Conservation (phyloP, 176 grass and related monocot species). For the Thalia dealbata region DNA sequence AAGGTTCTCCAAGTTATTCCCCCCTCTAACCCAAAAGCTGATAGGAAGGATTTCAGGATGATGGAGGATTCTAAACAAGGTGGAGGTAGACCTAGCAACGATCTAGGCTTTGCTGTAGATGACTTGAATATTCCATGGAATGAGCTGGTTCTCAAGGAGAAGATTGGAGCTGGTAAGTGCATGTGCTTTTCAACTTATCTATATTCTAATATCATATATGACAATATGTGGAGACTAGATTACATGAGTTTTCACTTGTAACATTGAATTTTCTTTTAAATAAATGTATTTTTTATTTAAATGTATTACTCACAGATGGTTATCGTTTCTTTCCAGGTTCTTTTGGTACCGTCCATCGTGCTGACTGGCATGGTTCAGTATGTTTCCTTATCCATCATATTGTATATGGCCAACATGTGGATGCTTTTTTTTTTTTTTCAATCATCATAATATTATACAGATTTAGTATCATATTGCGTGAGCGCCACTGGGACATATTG, state of each 20-base stretch:
- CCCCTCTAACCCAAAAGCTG: slow-evolving; percentile 38
- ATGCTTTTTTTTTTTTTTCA: not conserved
- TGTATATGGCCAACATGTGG: not conserved
- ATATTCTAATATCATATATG: not conserved
- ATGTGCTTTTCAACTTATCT: not conserved
- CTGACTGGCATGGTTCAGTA: slow-evolving; percentile 99
- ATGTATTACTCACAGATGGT: not conserved
- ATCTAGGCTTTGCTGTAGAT: slow-evolving; percentile 58
- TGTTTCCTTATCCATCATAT: slow-evolving; percentile 14
- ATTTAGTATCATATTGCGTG: not conserved
- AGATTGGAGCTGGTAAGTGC: slow-evolving; percentile 83
- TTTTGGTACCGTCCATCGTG: slow-evolving; percentile 95
- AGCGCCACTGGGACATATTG: not conserved
- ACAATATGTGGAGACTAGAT: not conserved
- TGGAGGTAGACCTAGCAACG: slow-evolving; percentile 29
- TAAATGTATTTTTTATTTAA: not conserved
- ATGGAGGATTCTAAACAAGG: slow-evolving; percentile 32
- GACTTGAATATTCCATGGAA: slow-evolving; percentile 83
- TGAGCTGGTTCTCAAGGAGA: slow-evolving; percentile 82
- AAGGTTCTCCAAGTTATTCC: slow-evolving; percentile 43
- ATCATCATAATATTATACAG: not conserved
- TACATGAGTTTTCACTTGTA: not conserved
- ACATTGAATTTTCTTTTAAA: not conserved
- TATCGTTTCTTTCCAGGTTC: slow-evolving; percentile 57
- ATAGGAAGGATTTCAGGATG: slow-evolving; percentile 53